A percentile compares a stretch with the other conserved stretches of the same genome.
Evolutionary conservation across 441 rosid genomes (phyloP).

Genomic region (Adansonia gregorii): DNA sequence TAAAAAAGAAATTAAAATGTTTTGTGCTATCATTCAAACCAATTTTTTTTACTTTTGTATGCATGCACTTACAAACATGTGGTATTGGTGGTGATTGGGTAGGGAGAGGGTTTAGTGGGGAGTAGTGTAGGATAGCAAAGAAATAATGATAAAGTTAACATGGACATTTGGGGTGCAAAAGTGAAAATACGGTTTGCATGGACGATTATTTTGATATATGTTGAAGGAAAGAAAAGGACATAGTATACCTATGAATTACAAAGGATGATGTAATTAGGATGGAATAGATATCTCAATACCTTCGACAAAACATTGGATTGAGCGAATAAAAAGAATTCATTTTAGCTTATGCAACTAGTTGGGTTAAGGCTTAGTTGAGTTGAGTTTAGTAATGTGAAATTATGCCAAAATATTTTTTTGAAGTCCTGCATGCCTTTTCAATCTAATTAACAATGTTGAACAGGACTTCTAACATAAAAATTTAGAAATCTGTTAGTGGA

Average conservation of each 20-base stretch:
- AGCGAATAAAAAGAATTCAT: neutral
- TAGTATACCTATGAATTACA: too few species aligned
- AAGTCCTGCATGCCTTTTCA: neutral
- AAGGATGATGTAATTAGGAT: neutral
- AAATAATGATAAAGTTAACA: neutral
- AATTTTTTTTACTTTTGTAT: neutral
- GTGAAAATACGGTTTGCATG: neutral
- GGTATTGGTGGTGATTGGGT: neutral
- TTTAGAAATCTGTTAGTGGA: neutral
- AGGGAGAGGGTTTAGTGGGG: neutral
- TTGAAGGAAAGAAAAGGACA: neutral
- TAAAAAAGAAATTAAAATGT: neutral
- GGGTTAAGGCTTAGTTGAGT: neutral
- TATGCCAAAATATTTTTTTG: neutral
- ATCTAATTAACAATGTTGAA: conserved; percentile 4
- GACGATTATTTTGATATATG: neutral
- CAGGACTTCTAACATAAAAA: neutral
- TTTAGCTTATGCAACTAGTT: neutral
- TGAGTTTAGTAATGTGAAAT: neutral
- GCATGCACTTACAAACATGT: neutral
- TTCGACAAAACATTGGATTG: neutral
- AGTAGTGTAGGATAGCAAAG: neutral
- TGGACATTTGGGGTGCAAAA: neutral
- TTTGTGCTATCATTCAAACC: conserved; percentile 9
- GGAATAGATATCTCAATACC: neutral